Percentiles rank a stretch among this genome's conserved stretches.
These are phyloP conservation scores for Malus hybrid DNA, from an alignment of 331 rosid genomes.

Conservation along the genomic window DNA sequence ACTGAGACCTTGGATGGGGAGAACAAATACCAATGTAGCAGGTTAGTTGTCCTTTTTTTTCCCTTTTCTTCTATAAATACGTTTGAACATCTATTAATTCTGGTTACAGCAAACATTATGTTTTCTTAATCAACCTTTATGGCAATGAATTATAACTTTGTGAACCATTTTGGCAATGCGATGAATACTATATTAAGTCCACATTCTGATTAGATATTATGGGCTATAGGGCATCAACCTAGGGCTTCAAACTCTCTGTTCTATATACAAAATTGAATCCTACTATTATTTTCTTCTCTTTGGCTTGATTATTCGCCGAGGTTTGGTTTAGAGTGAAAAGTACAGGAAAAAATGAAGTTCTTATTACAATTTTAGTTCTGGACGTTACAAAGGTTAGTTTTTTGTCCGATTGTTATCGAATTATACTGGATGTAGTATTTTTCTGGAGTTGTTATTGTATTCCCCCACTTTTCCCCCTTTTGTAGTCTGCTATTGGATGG, in stretches of 20 bases:
- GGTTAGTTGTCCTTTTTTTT: slow-evolving; percentile 36
- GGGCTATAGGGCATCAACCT: neutral
- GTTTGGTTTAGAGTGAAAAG: neutral
- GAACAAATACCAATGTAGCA: slow-evolving; percentile 85
- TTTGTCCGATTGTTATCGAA: neutral
- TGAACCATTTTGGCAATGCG: neutral
- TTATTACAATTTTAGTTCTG: neutral
- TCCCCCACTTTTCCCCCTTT: neutral
- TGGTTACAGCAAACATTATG: no score
- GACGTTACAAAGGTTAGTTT: no score
- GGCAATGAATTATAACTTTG: neutral
- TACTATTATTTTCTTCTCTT: neutral
- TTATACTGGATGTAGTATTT: neutral
- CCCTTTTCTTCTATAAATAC: slow-evolving; percentile 7
- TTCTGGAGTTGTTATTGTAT: neutral
- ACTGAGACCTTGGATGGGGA: slow-evolving; percentile 91
- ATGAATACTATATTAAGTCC: neutral
- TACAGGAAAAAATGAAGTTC: neutral
- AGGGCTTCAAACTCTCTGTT: neutral
- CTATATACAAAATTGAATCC: neutral
- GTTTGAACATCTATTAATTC: neutral
- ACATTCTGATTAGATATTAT: neutral
- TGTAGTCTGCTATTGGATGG: neutral
- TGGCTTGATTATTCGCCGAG: neutral
- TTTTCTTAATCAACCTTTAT: no score